phyloP scores from a whole-genome alignment of 1,139 yeast genomes.

The Debaryomycetaceae sp. region DNA sequence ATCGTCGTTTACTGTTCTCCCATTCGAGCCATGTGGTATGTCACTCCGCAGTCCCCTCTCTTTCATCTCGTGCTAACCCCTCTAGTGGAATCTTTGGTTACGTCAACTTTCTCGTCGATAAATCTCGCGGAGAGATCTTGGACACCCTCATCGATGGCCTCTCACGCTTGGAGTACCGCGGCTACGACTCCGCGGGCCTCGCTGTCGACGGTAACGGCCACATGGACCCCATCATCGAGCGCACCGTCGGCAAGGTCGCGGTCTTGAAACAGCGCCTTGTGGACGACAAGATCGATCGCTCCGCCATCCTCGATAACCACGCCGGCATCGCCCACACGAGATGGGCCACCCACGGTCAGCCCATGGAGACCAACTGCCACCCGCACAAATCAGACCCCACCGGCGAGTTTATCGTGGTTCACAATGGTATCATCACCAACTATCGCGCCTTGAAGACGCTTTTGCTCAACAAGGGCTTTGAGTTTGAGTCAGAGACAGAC shows the following conservation, averaged over 20 bases:
- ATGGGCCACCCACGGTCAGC: constrained; percentile 99
- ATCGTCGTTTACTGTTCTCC: neutral
- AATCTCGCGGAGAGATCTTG: constrained; percentile 83
- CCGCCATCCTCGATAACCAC: constrained; percentile 66
- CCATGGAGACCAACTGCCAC: constrained; percentile 78
- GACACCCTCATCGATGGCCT: constrained; percentile 86
- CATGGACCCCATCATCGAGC: constrained; percentile 54
- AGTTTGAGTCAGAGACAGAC: constrained; percentile 90
- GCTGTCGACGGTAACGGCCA: constrained; percentile 85
- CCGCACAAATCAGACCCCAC: constrained; percentile 84
- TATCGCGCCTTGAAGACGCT: constrained; percentile 82
- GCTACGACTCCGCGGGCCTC: constrained; percentile 94
- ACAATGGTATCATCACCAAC: constrained; percentile 97
- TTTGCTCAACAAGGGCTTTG: constrained; percentile 66
- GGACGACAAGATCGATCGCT: constrained; percentile 42
- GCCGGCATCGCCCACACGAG: constrained; percentile 98
- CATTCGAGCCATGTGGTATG: constrained; percentile 2
- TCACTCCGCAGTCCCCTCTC: neutral
- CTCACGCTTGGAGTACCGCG: constrained; percentile 91
- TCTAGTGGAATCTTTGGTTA: constrained; percentile 96
- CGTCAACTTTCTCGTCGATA: constrained; percentile 89
- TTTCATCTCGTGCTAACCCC: neutral
- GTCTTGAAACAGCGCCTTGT: constrained; percentile 61
- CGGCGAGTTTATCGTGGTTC: constrained; percentile 86
- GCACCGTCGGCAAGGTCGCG: constrained; percentile 87